These are phyloP conservation scores for Barbatosphaeria neglecta DNA, from an alignment of 495 filamentous ascomycete species.

Conservation along the genomic window DNA sequence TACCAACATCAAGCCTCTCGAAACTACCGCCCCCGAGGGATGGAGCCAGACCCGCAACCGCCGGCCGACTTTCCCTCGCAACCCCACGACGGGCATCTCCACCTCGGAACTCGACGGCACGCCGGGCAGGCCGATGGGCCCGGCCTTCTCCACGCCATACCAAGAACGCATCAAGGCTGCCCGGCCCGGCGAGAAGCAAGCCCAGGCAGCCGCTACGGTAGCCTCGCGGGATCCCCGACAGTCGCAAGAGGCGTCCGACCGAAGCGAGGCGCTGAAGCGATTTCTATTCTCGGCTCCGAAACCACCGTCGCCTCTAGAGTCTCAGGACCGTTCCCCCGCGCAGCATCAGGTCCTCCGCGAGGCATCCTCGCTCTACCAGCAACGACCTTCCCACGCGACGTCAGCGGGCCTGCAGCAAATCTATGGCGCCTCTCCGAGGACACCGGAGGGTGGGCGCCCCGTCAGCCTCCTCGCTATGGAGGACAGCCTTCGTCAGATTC, in stretches of 20 bases:
- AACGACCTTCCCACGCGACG: not conserved
- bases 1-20: too few species aligned
- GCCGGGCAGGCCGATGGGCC: conserved; percentile 39
- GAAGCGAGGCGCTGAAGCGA: conserved; percentile 18
- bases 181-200: conserved; percentile 14
- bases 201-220: conserved; percentile 6
- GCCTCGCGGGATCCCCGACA: conserved; percentile 5
- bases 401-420: not conserved
- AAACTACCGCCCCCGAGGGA: conserved; percentile 19
- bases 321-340: too few species aligned
- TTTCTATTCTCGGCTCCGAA: conserved; percentile 8
- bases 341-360: not conserved
- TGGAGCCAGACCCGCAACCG: conserved; percentile 10
- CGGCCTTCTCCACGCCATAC: conserved; percentile 57
- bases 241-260: conserved; percentile 6
- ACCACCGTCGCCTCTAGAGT: not conserved
- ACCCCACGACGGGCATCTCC: conserved; percentile 45
- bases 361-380: not conserved
- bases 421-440: not conserved
- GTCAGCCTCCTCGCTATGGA: conserved; percentile 7
- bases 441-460: conserved; percentile 9
- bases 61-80: conserved; percentile 17
- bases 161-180: conserved; percentile 53
- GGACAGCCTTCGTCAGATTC: not conserved
- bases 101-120: conserved; percentile 53